A percentile compares a stretch with the other conserved stretches of the same genome.
Evolutionary conservation across 2,329 filamentous ascomycete species (phyloP).

Genomic region (Fusarium longipes): DNA sequence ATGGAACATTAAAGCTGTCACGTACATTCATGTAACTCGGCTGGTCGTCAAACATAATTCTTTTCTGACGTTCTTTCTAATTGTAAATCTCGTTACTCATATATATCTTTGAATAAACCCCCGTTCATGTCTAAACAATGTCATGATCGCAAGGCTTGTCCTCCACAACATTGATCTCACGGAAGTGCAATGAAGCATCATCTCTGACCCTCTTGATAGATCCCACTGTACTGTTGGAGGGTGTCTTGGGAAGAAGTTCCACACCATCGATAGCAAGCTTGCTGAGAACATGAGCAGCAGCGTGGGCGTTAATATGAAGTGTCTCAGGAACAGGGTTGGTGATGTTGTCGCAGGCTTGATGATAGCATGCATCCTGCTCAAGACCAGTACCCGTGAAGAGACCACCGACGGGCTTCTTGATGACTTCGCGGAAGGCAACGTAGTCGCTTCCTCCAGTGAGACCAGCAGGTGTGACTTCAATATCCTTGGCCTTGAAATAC

Average conservation of each 20-base stretch:
- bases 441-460: slow-evolving; percentile 67
- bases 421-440: slow-evolving; percentile 66
- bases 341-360: slow-evolving; percentile 54
- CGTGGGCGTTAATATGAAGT: slow-evolving; percentile 46
- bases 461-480: slow-evolving; percentile 45
- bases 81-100: background rate
- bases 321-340: slow-evolving; percentile 54
- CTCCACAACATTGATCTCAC: slow-evolving; percentile 13
- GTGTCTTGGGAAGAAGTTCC: slow-evolving; percentile 41
- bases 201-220: slow-evolving; percentile 36
- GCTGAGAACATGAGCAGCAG: slow-evolving; percentile 60
- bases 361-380: slow-evolving; percentile 46
- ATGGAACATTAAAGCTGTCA: no score
- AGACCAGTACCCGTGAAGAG: slow-evolving; percentile 64
- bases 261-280: slow-evolving; percentile 41
- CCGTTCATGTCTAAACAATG: slow-evolving; percentile 22
- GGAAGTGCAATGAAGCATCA: slow-evolving; percentile 35
- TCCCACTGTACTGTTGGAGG: slow-evolving; percentile 29
- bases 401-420: slow-evolving; percentile 64
- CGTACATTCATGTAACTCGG: no score
- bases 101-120: background rate
- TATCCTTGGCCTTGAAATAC: slow-evolving; percentile 49
- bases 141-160: slow-evolving; percentile 45
- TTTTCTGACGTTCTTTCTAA: no score
- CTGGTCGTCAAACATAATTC: no score